Conservation (phyloP, 805 yeast genomes). For the Pichia occidentalis region DNA sequence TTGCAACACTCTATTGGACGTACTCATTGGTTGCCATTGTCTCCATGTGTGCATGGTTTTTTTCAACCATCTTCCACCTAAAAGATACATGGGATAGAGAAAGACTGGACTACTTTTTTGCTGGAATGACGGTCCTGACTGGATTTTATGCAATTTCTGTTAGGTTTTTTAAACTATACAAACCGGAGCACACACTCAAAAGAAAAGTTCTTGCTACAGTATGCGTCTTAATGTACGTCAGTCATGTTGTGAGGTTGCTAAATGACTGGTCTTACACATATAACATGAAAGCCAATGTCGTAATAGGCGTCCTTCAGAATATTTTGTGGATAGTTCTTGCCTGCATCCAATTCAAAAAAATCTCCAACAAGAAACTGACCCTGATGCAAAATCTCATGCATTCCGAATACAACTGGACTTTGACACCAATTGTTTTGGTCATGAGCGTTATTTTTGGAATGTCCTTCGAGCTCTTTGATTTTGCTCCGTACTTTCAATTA, state of each 20-base stretch:
- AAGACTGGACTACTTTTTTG: constrained; percentile 83
- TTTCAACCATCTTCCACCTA: constrained; percentile 80
- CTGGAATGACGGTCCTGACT: constrained; percentile 77
- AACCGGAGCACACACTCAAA: constrained; percentile 20
- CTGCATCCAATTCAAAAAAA: constrained; percentile 25
- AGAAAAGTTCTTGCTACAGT: constrained; percentile 34
- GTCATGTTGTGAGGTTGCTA: constrained; percentile 61
- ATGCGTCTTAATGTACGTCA: constrained; percentile 46
- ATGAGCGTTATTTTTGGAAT: constrained; percentile 59
- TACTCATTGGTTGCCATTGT: constrained; percentile 48
- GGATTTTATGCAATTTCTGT: constrained; percentile 67
- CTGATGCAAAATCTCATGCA: constrained; percentile 22
- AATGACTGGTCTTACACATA: constrained; percentile 86
- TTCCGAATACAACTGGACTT: constrained; percentile 35
- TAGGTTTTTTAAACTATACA: constrained; percentile 56
- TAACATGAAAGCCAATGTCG: constrained; percentile 85
- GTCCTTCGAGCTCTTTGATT: constrained; percentile 88
- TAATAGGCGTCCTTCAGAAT: constrained; percentile 73
- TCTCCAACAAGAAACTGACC: constrained; percentile 13
- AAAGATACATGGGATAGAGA: constrained; percentile 79
- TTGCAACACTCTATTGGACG: constrained; percentile 28
- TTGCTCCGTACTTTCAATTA: constrained; percentile 61
- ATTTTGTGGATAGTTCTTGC: constrained; percentile 40
- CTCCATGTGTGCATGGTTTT: constrained; percentile 83
- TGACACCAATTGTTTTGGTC: constrained; percentile 48